A percentile compares a stretch with the other conserved stretches of the same genome.
phyloP scores from a whole-genome alignment of 306 rosid genomes.

The Acacia confusa region DNA sequence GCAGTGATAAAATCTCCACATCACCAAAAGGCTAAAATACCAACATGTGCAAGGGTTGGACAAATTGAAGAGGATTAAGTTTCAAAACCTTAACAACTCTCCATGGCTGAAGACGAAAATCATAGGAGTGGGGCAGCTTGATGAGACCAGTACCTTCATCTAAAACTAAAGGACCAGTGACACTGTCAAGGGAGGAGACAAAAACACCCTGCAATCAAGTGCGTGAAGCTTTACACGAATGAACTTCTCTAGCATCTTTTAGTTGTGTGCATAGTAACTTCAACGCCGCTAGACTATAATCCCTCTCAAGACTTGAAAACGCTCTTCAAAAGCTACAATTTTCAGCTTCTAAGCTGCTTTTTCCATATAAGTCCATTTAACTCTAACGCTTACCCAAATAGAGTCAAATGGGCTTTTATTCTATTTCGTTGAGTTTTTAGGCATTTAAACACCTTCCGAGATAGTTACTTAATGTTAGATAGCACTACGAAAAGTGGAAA shows the following conservation, averaged over 20 bases:
- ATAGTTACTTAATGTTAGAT: no score
- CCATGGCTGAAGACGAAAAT: conserved; percentile 60
- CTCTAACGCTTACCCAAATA: no score
- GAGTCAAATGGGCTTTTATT: no score
- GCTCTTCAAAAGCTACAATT: no score
- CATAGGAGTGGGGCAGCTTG: conserved; percentile 53
- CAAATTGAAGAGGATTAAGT: background rate
- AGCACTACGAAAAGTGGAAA: no score
- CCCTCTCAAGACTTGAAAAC: no score
- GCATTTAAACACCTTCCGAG: no score
- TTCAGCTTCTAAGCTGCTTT: no score
- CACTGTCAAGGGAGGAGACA: conserved; percentile 40
- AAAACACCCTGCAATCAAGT: conserved; percentile 82
- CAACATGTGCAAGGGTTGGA: background rate
- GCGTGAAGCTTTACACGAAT: conserved; percentile 49
- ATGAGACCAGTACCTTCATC: conserved; percentile 80
- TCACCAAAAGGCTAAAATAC: background rate
- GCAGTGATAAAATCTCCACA: background rate
- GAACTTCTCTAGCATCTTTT: conserved; percentile 48
- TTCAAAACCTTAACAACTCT: conserved; percentile 37
- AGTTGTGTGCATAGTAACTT: conserved; percentile 61
- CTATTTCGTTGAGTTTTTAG: no score
- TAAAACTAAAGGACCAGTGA: conserved; percentile 40
- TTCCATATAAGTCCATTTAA: no score
- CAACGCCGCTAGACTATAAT: conserved; percentile 70